Evolutionary conservation across 495 filamentous ascomycete species (phyloP), one percentile per base, ranked within the genome.

Genomic region (Choiromyces venosus): DNA sequence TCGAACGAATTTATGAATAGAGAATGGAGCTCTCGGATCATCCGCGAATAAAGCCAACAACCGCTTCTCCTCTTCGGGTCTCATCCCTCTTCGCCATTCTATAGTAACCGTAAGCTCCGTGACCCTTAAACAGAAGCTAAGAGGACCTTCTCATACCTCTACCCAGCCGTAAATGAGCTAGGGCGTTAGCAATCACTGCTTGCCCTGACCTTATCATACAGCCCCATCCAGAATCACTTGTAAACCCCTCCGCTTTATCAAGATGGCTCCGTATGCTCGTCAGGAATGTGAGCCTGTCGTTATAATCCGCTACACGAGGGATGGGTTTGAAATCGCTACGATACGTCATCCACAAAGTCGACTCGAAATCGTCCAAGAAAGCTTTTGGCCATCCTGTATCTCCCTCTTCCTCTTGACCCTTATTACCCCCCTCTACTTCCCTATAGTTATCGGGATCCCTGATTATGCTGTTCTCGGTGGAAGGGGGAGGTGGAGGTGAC

Each of bases 131-230:
- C 37, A 67, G 38, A 21, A 56, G 25, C 42, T 12, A 70, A 76
- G 75, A 76, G 36, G 35, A 52, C 52, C 21, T 66, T 67, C 70
- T 68, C 85, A 68, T 88, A 93, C 93, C 91, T 86, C 95, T 89
- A 7, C 95, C 95, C 39, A 97, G 84, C 66, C 85, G 85, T 46
- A 94, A 82, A 35, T 91, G 86, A 16, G 86, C 81, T 70, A 98
- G 83, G 6, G 94, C 86, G 81, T 98, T 98, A 44, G 94, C 95
- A 40, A 99, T 84, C 21, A 99, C 85, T 77, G 92, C 92, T 83
- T 99, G 96, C 16, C 95, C 96, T 0, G 94, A 97, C 77, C 96
- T 86, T 76, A 99, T 98, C 96, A 99, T 99, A 80, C 96, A 99
- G 0, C 96, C 96, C 93, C 96, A 99, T 42, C 95, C 95, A 0